Base-by-base conservation (phyloP, 176 grass and related monocot genomes). In the Pontederia paniculata region DNA sequence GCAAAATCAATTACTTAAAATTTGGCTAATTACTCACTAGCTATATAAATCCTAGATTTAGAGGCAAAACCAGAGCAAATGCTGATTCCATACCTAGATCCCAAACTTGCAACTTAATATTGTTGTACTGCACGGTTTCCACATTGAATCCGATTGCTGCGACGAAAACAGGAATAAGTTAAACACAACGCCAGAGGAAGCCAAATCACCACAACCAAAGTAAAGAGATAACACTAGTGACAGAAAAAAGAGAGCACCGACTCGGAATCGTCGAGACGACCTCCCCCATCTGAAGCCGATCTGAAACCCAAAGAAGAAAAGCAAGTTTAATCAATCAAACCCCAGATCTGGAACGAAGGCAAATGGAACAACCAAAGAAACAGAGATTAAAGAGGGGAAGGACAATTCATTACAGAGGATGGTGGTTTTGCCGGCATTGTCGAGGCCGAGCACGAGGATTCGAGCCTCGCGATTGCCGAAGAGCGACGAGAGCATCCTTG, bases 351-450 rank as follows among this genome's bases (percentile, higher is more conserved):
- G 9, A 56, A 5, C 19, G 13, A 56, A 54, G 28, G 28, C 28
- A 5, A 37, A 37, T 6, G 28, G 28, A 37, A 37, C 7, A 37
- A 56, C 12, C 20, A 56, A 28, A 4, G 25, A 56, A 10, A 5
- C 54, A 56, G 54, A 11, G 21, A 56, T 44, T 0, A 63, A 54
- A 8, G 45, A 57, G 50, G 2, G 42, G 50, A 13, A 14, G 11
- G 64, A 11, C 16, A 6, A 14, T 52, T 6, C n/a, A 61, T 80
- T 78, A 96, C 91, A 96, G 23, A 96, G 80, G 62, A 96, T 96
- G 60, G 91, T 96, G 68, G 91, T 96, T 79, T 96, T 89, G 7
- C 91, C 91, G 28, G 91, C 91, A 87, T 96, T 96, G 91, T 96
- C 82, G 45, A 89, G 91, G 51, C 86, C 91, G 74, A 96, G 85